A percentile compares a stretch with the other conserved stretches of the same genome.
Evolutionary conservation across 257 asterid species (phyloP).

Genomic region (Gynochthodes officinalis): DNA sequence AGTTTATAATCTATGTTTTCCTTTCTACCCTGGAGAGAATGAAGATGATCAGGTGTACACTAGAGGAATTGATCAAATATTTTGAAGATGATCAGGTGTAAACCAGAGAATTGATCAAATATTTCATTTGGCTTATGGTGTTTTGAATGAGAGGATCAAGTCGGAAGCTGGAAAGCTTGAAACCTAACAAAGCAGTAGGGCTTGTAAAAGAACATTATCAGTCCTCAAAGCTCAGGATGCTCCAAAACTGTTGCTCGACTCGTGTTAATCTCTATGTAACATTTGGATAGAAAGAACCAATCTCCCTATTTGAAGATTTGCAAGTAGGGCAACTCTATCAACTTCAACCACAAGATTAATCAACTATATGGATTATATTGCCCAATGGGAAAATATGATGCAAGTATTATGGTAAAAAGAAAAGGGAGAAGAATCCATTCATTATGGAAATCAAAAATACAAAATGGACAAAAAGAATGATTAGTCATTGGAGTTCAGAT

Average conservation of each 20-base stretch:
- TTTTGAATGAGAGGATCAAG: no score
- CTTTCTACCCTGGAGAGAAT: background rate
- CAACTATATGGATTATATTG: conserved; percentile 18
- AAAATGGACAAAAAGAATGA: conserved; percentile 10
- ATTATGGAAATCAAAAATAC: conserved; percentile 10
- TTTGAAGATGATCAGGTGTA: no score
- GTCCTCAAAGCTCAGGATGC: no score
- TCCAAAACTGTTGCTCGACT: no score
- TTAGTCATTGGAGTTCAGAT: background rate
- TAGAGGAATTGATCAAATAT: no score
- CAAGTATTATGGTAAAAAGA: background rate
- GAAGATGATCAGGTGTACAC: background rate
- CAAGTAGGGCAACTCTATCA: background rate
- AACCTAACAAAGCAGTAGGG: no score
- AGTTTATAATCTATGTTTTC: background rate
- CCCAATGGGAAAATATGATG: conserved; percentile 13
- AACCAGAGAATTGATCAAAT: background rate
- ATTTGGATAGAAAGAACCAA: no score
- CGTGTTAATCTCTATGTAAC: no score
- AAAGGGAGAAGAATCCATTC: conserved; percentile 6
- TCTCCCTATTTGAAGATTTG: no score
- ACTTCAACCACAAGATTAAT: background rate
- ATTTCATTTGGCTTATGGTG: no score
- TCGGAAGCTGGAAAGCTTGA: no score
- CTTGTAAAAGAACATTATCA: no score